Percentiles rank a stretch among this genome's conserved stretches.
These are phyloP conservation scores for Antarctomyces pellizariae DNA, from an alignment of 495 filamentous ascomycete species.

Conservation along the genomic window DNA sequence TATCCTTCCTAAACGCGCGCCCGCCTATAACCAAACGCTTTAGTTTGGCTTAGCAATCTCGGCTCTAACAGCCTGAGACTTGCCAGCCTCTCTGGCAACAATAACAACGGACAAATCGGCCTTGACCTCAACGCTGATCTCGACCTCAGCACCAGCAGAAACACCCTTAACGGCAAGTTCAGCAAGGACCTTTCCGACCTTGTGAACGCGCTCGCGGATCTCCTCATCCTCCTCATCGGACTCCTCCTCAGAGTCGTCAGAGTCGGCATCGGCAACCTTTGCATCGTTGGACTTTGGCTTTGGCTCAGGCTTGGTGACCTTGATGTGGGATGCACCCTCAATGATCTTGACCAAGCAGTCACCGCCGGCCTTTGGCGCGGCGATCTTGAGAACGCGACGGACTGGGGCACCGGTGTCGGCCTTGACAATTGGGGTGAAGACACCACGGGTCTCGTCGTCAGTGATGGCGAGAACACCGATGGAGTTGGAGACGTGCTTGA, in stretches of 20 bases:
- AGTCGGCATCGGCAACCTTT: conserved; percentile 25
- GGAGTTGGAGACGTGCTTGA: conserved; percentile 67
- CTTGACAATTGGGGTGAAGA: conserved; percentile 55
- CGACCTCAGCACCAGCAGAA: conserved; percentile 76
- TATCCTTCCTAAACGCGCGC: too few relatives aligned
- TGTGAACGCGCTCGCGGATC: conserved; percentile 76
- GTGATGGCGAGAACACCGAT: conserved; percentile 65
- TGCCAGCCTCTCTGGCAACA: conserved; percentile 67
- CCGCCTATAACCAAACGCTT: too few relatives aligned
- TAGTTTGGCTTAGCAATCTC: too few relatives aligned
- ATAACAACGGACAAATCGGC: conserved; percentile 55
- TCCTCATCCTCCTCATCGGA: conserved; percentile 77
- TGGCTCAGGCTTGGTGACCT: conserved; percentile 63
- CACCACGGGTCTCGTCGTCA: conserved; percentile 30
- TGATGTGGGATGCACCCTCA: conserved; percentile 73
- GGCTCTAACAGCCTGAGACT: too few relatives aligned
- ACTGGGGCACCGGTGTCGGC: conserved; percentile 80
- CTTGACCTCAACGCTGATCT: conserved; percentile 72
- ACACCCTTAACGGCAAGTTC: conserved; percentile 65
- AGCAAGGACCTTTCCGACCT: conserved; percentile 59
- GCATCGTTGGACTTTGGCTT: conserved; percentile 36
- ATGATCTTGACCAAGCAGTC: conserved; percentile 68
- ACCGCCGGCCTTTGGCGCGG: conserved; percentile 50
- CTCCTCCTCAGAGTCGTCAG: conserved; percentile 41
- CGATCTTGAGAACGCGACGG: conserved; percentile 54